Base-by-base conservation (phyloP, 2,329 filamentous ascomycete genomes). In the Fusarium albidum region DNA sequence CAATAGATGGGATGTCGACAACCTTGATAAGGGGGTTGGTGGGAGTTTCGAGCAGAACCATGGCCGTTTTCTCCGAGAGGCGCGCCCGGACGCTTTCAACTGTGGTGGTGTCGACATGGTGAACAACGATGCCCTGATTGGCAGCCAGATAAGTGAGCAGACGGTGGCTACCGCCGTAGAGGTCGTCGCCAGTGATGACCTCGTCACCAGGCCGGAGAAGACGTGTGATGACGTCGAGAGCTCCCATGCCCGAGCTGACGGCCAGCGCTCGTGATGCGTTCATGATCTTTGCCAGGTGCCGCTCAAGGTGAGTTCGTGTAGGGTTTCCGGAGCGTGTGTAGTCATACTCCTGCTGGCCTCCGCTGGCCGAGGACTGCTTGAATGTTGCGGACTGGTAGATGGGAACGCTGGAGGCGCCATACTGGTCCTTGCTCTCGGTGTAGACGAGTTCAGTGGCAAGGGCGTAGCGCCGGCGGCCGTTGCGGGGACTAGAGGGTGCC, bases 301-400 rank as follows among this genome's bases (percentile, higher is more conserved):
- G 87, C 79, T 99, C 95, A 59, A 99, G 85, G 70, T 99, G 95
- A 28, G 94, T 96, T 62, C 95, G 86, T 52, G 95, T 99, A 14
- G 95, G 95, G 73, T 99, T 99, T 50, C 95, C 95, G 29, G 93
- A 98, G 57, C 96, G 91, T 55, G 95, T 98, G 79, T 99, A 99
- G 79, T 99, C 95, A 76, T 98, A 99, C 75, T 98, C 93, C 69
- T 85, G 80, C 64, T 86, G 90, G 55, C 91, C 92, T 54, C 91
- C 92, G 38, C 77, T 82, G 58, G 90, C 89, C 14, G 89, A 91
- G 17, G 84, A 85, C 76, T 98, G 95, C 78, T 99, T 99, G 82
- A 99, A 99, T 31, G 95, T 99, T 41, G 95, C 96, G 41, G 92
- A 96, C 83, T 96, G 95, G 76, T 99, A 99, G 71, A 99, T 98